Evolutionary conservation across 352 stramenopile genomes (phyloP), one percentile per base, ranked within the genome.

Genomic region (Pythium volutum): DNA sequence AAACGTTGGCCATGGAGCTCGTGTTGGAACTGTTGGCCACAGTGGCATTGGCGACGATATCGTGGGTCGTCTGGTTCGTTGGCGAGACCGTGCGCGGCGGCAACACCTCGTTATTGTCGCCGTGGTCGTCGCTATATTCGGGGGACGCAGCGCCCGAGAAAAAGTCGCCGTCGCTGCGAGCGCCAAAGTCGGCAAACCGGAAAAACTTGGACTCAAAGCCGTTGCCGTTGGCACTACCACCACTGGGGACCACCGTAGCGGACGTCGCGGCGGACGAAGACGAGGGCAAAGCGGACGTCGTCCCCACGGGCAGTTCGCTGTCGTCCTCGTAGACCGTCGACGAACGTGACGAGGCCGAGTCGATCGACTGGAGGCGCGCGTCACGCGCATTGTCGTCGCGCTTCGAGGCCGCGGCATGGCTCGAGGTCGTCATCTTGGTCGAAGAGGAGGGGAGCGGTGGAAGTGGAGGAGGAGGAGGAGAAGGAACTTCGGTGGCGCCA

Each of bases 21-120:
- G 29, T 34, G 29, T 34, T 34, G 29, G 29, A 5, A 34, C 29
- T 34, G 29, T 34, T n/a, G 31, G 18, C 31, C n/a, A n/a, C n/a
- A n/a, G n/a, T n/a, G n/a, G n/a, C n/a, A n/a, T n/a, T n/a, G n/a
- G n/a, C n/a, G 29, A 1, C 27, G 22, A 36, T 34, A 25, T 81
- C 67, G 42, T 81, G 70, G 8, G 15, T 68, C 55, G 45, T 34
- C 60, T 83, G 76, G 60, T 87, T 85, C n/a, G 74, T 75, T n/a
- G 72, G 69, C 16, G 75, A 73, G 8, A 73, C 50, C 47, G 67
- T 48, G 23, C 68, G 56, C 5, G 74, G 59, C 16, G 73, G 66
- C 50, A 74, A 34, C 27, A 67, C 51, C 27, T 76, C 68, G 14
- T 76, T 76, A 52, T 78, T 77, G 31, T 51, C 48, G 18, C 38